Evolutionary conservation across 371 early-diverging fungal genomes (phyloP).

Genomic region (Lichtheimia hyalospora): DNA sequence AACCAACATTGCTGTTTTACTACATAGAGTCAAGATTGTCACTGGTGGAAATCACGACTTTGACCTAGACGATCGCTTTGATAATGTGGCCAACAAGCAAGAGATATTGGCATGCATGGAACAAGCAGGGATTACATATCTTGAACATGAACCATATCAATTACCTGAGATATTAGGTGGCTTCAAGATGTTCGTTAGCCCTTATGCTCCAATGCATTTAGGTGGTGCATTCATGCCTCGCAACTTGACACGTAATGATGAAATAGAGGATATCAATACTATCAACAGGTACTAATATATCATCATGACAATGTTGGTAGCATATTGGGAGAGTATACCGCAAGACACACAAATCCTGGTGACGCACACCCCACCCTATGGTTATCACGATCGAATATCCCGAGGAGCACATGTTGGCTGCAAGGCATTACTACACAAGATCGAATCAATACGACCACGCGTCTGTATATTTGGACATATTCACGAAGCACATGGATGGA

Average conservation of each 20-base stretch:
- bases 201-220: slow-evolving; percentile 52
- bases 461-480: slow-evolving; percentile 60
- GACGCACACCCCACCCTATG: slow-evolving; percentile 55
- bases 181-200: slow-evolving; percentile 47
- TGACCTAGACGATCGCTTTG: slow-evolving; percentile 28
- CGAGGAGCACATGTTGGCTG: slow-evolving; percentile 43
- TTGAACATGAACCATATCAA: slow-evolving; percentile 44
- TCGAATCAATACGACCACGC: slow-evolving; percentile 41
- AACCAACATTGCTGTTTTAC: slow-evolving; percentile 1
- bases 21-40: slow-evolving; percentile 47
- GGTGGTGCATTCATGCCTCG: slow-evolving; percentile 57
- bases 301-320: slow-evolving; percentile 8
- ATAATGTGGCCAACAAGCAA: slow-evolving; percentile 12
- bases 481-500: slow-evolving; percentile 50
- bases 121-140: slow-evolving; percentile 37
- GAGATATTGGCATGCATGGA: slow-evolving; percentile 21
- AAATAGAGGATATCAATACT: not conserved
- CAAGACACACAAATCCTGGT: slow-evolving; percentile 48
- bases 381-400: slow-evolving; percentile 33
- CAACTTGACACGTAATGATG: slow-evolving; percentile 27
- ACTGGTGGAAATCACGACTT: slow-evolving; percentile 60
- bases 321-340: slow-evolving; percentile 48
- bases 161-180: slow-evolving; percentile 36
- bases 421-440: slow-evolving; percentile 29
- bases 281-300: not conserved